phyloP scores from a whole-genome alignment of 2,329 filamentous ascomycete species.

The Septoria linicola region DNA sequence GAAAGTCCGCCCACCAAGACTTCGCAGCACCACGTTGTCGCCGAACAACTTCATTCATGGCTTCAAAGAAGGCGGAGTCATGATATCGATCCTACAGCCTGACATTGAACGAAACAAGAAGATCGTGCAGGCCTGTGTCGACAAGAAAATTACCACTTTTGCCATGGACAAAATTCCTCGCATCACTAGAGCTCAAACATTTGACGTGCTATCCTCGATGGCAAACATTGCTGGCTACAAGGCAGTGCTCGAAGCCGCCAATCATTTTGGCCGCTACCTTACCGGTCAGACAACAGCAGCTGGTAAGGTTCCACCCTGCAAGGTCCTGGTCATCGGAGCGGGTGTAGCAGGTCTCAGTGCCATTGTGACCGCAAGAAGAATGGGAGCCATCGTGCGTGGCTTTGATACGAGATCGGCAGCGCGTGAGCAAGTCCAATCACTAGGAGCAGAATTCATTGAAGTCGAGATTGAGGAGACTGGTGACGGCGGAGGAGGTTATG shows the following conservation, averaged over 20 bases:
- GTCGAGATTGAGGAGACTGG: constrained; percentile 83
- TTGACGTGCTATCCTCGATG: constrained; percentile 86
- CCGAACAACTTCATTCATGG: constrained; percentile 64
- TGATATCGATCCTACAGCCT: constrained; percentile 83
- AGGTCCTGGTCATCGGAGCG: constrained; percentile 85
- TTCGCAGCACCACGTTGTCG: constrained; percentile 46
- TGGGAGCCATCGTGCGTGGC: constrained; percentile 85
- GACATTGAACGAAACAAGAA: constrained; percentile 66
- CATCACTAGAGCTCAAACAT: constrained; percentile 83
- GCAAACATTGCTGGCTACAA: constrained; percentile 94
- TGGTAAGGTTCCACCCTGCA: constrained; percentile 85
- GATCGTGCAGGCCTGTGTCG: constrained; percentile 70
- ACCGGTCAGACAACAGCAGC: constrained; percentile 89
- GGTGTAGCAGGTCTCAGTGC: constrained; percentile 86
- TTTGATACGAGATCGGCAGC: constrained; percentile 90
- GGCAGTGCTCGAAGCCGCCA: constrained; percentile 83
- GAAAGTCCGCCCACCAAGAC: constrained; percentile 75
- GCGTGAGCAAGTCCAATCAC: constrained; percentile 83
- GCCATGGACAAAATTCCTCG: constrained; percentile 93
- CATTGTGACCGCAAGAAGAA: constrained; percentile 78
- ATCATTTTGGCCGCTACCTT: constrained; percentile 82
- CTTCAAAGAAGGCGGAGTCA: constrained; percentile 67
- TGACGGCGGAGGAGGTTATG: constrained; percentile 79
- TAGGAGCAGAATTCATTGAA: constrained; percentile 87
- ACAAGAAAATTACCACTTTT: constrained; percentile 70